Percentiles rank a stretch among this genome's conserved stretches.
Conservation (phyloP, 1,139 yeast species). For the Blastobotrys buckinghamii region DNA sequence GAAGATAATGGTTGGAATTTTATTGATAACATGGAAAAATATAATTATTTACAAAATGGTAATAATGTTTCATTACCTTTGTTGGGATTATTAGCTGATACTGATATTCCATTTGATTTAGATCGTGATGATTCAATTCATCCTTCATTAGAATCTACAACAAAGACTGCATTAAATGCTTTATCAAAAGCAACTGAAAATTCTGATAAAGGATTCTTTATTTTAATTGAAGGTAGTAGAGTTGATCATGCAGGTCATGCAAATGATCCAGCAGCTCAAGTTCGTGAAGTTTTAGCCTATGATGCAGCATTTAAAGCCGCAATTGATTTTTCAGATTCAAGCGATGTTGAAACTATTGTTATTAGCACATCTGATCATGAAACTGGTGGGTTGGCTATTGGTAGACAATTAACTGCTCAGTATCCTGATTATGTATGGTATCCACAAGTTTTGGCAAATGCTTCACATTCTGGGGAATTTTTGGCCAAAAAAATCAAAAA, state of each 20-base stretch:
- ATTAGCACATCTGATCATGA: slow-evolving; percentile 85
- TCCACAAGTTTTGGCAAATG: slow-evolving; percentile 61
- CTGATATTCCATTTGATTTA: slow-evolving; percentile 74
- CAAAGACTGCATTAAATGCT: slow-evolving; percentile 60
- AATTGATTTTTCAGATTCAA: slow-evolving; percentile 52
- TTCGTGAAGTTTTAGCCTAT: slow-evolving; percentile 67
- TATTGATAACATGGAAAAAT: slow-evolving; percentile 50
- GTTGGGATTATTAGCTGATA: slow-evolving; percentile 61
- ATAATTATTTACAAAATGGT: slow-evolving; percentile 52
- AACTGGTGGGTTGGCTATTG: slow-evolving; percentile 79
- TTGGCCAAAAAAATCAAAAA: slow-evolving; percentile 40
- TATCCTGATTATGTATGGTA: slow-evolving; percentile 73
- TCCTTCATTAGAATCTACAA: slow-evolving; percentile 74
- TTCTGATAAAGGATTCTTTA: slow-evolving; percentile 71
- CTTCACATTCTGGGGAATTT: slow-evolving; percentile 69
- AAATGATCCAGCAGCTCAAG: slow-evolving; percentile 87
- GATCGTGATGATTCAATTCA: slow-evolving; percentile 55
- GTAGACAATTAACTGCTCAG: slow-evolving; percentile 56
- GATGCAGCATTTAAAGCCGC: slow-evolving; percentile 72
- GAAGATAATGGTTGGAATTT: slow-evolving; percentile 56
- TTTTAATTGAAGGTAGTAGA: slow-evolving; percentile 79
- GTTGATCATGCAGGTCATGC: slow-evolving; percentile 91
- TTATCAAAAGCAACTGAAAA: slow-evolving; percentile 57
- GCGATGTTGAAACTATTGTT: slow-evolving; percentile 66
- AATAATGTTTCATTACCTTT: slow-evolving; percentile 61